Base-by-base conservation (phyloP, 148 eudicot genomes). In the Suaeda aralocaspica region DNA sequence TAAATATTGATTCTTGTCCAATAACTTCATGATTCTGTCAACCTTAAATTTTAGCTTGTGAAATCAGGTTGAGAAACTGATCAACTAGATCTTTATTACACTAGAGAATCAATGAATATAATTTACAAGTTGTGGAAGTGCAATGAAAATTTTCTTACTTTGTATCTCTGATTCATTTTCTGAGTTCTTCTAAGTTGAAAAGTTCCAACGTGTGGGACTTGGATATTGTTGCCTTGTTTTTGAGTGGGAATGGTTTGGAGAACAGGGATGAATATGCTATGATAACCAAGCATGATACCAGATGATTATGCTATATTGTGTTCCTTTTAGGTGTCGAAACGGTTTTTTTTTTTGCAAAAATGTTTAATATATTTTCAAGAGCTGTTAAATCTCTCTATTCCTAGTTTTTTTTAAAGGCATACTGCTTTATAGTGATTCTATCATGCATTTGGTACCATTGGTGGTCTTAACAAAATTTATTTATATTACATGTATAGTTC, bases 201-300 rank as follows among this genome's bases (percentile, higher is more conserved):
- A 48, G 59, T 42, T 50, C 22, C 10, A 49, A 44, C 36, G 30
- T 41, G 29, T 7, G 62, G 51, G 24, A n/a, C 21, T 11, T 13
- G 16, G 22, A 30, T 24, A 19, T 59, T 74, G 39, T 62, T 62
- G 56, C 21, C n/a, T n/a, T n/a, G n/a, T n/a, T n/a, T 22, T 66
- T 29, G 24, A 58, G 41, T 44, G 7, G 10, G 9, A 26, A 60
- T 19, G 62, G 21, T 67, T 18, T 36, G 9, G 41, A 36, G 8
- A 36, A 3, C 41, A 36, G 60, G 24, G 19, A 19, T 44, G 24
- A 19, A 18, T 28, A 30, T 70, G 12, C n/a, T 59, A 25, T 69
- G 30, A 26, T 41, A 30, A 34, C 34, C 44, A n/a, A 48, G 39
- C 14, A 30, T 4, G 13, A 48, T 8, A 42, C 10, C 21, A 5